These are phyloP conservation scores for Metschnikowia gelsemii DNA, from an alignment of 805 yeast species.

Conservation along the genomic window DNA sequence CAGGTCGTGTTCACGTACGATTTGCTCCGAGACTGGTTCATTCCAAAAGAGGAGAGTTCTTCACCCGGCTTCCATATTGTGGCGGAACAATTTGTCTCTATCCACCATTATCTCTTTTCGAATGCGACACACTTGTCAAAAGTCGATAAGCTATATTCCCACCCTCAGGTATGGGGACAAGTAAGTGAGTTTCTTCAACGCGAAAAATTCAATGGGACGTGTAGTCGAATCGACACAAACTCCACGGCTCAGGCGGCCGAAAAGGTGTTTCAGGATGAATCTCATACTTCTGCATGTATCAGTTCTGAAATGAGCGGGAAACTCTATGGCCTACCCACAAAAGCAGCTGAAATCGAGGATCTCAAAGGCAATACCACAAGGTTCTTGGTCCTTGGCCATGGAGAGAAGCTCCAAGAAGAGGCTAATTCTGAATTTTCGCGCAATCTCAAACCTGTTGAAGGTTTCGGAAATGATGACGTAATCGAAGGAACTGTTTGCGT, in stretches of 20 bases:
- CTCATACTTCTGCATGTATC: conserved; percentile 44
- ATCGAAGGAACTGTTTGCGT: conserved; percentile 24
- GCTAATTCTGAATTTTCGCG: too few species aligned
- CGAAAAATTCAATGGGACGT: conserved; percentile 30
- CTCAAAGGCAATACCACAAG: conserved; percentile 77
- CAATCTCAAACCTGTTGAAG: too few species aligned
- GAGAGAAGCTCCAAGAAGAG: conserved; percentile 1
- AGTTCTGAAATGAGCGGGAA: conserved; percentile 20
- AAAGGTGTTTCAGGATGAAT: conserved; percentile 41
- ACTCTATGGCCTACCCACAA: conserved; percentile 14
- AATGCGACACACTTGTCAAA: conserved; percentile 42
- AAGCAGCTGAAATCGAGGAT: conserved; percentile 60
- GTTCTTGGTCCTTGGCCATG: conserved; percentile 63
- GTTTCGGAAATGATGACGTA: conserved; percentile 3
- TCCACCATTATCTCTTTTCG: conserved; percentile 72
- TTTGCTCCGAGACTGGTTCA: conserved; percentile 66
- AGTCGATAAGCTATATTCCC: conserved; percentile 70
- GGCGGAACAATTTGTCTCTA: conserved; percentile 79
- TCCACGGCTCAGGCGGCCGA: conserved; percentile 89
- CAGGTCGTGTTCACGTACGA: conserved; percentile 87
- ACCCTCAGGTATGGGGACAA: conserved; percentile 99
- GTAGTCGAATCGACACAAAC: conserved; percentile 59
- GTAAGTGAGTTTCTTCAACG: conserved; percentile 55
- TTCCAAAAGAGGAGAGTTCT: conserved; percentile 22
- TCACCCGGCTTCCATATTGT: conserved; percentile 48